Percentiles rank a stretch among this genome's conserved stretches.
phyloP scores from a whole-genome alignment of 306 rosid species.

The Gastrolobium villosum region DNA sequence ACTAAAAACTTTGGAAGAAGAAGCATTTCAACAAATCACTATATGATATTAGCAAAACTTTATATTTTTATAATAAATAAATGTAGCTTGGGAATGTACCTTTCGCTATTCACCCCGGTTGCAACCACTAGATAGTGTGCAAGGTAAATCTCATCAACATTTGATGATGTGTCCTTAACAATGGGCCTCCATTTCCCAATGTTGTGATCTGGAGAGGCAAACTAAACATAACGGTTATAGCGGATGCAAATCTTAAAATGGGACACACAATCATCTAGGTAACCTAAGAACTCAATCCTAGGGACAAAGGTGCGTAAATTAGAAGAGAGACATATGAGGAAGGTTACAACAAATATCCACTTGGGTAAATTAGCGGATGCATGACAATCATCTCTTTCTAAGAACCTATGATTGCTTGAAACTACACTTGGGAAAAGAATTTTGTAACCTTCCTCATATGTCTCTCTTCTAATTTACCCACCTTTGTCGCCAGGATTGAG shows the following conservation, averaged over 20 bases:
- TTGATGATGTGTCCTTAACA: slow-evolving; percentile 20
- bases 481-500: slow-evolving; percentile 52
- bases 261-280: slow-evolving; percentile 59
- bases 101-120: slow-evolving; percentile 66
- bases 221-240: slow-evolving; percentile 47
- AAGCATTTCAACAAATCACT: slow-evolving; percentile 44
- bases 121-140: slow-evolving; percentile 65
- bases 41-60: slow-evolving; percentile 70
- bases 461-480: slow-evolving; percentile 55
- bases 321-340: slow-evolving; percentile 60
- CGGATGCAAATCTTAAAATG: slow-evolving; percentile 41
- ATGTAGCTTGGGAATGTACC: slow-evolving; percentile 46
- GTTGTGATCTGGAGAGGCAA: slow-evolving; percentile 26
- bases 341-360: too few species aligned
- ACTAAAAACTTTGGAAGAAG: slow-evolving; percentile 12
- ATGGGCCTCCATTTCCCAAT: slow-evolving; percentile 53
- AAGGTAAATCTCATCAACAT: slow-evolving; percentile 45
- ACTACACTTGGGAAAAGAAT: slow-evolving; percentile 69
- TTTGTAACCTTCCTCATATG: slow-evolving; percentile 68
- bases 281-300: slow-evolving; percentile 53
- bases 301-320: slow-evolving; percentile 55
- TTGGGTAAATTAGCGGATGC: too few species aligned
- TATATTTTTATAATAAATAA: neutral
- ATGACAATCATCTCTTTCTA: too few species aligned
- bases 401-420: slow-evolving; percentile 48